Evolutionary conservation across 306 rosid genomes (phyloP), one percentile per base, ranked within the genome.

Genomic region (Parietaria judaica): DNA sequence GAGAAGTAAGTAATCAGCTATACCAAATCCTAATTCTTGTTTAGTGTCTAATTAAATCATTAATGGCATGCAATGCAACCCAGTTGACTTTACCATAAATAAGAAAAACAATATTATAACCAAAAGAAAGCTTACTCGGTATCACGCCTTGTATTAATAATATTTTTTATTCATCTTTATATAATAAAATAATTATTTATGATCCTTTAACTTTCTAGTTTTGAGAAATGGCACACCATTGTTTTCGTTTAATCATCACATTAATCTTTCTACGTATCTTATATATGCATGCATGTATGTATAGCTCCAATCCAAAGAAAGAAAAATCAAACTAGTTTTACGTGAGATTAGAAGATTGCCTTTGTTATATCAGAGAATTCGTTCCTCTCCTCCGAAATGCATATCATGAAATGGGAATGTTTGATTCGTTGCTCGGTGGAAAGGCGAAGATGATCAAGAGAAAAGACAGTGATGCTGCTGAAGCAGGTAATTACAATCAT

Each of bases 381-480:
- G 11, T 58, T 35, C 37, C 43, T 44, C 4, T 38, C 15, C 31
- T 10, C 23, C 6, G 14, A 62, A 13, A 47, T 62, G 43, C 43
- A 46, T 48, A 46, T 54, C 31, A 63, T 47, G 23, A 62, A 15
- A 75, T 79, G 95, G 90, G 88, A 72, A 65, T 76, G 81, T 69
- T 85, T 72, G 92, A 75, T 74, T 81, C 83, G 3, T 69, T 91
- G 43, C 67, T 73, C 69, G 76, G 76, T 17, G 75, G 46, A 66
- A 71, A 56, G 52, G 81, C 70, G 17, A 68, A 78, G 2, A 49
- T 79, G 23, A 74, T 86, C 67, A 92, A 92, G 74, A 67, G 99
- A 49, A 92, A 88, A 68, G 94, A 92, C 57, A 92, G 95, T 69
- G 99, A 92, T 78, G 96, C 96, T 34, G 96, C 95, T 53, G 99